Evolutionary conservation across 129 eudicot species (phyloP), one percentile per base, ranked within the genome.

Genomic region (Ambrosia artemisiifolia): DNA sequence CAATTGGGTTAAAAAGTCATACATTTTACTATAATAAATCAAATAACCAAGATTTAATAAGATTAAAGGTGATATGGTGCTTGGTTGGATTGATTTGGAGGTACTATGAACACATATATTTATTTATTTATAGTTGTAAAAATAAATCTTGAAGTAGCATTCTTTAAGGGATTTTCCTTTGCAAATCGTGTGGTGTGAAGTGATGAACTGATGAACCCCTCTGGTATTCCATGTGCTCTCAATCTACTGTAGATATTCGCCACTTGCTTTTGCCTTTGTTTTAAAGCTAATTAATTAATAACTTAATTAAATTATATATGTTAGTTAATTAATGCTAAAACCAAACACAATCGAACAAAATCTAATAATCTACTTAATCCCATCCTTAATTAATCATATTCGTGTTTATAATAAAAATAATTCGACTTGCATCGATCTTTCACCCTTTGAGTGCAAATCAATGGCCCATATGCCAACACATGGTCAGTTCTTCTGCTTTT

Each of bases 161-260:
- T 73, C 73, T 77, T 60, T 38, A 46, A 68, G 80, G 76, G 77
- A 82, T 82, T 47, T 75, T 42, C 62, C 47, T 51, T 70, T 64
- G 75, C 72, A 78, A 75, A 84, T 69, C 73, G 75, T 71, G 78
- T 66, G 78, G 78, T 78, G 79, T 81, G 62, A 72, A 72, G 61
- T 54, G 55, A 33, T 35, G 28, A 79, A 74, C 43, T 54, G 55
- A 33, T 35, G 28, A 79, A 74, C 43, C 47, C 71, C 71, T 65
- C 69, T 73, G 69, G 75, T 84, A 75, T 61, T 84, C 80, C 95
- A 88, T 85, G 95, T 88, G 90, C 84, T 14, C 75, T 69, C 73
- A 85, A 88, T 88, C 95, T 85, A 88, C 70, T 71, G 75, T 88
- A 83, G 95, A 88, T 85, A 88, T 85, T 79, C 75, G 69, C 84